Evolutionary conservation across 306 rosid genomes (phyloP).

Genomic region (Hylodesmum podocarpum): DNA sequence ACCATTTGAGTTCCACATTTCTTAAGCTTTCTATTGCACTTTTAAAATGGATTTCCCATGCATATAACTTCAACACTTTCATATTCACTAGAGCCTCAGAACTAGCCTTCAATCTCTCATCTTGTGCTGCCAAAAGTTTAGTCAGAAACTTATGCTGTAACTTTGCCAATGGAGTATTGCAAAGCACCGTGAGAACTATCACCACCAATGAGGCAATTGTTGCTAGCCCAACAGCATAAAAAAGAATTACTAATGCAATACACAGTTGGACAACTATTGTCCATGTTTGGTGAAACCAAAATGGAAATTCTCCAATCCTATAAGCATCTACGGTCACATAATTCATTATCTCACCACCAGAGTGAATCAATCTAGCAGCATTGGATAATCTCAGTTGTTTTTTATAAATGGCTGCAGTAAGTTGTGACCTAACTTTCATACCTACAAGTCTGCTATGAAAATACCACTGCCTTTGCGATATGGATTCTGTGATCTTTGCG

Average conservation of each 20-base stretch:
- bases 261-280: slow-evolving; percentile 62
- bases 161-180: slow-evolving; percentile 73
- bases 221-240: slow-evolving; percentile 59
- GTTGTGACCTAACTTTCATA: slow-evolving; percentile 56
- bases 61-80: slow-evolving; percentile 71
- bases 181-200: slow-evolving; percentile 56
- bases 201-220: slow-evolving; percentile 65
- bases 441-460: slow-evolving; percentile 60
- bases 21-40: slow-evolving; percentile 51
- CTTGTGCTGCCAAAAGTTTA: slow-evolving; percentile 62
- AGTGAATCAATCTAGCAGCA: slow-evolving; percentile 53
- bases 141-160: slow-evolving; percentile 62
- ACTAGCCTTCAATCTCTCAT: slow-evolving; percentile 58
- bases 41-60: slow-evolving; percentile 77
- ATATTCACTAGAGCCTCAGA: slow-evolving; percentile 67
- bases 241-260: slow-evolving; percentile 48
- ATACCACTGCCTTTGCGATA: slow-evolving; percentile 81
- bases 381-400: slow-evolving; percentile 63
- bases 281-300: slow-evolving; percentile 78
- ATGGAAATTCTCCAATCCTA: slow-evolving; percentile 78
- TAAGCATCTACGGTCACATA: slow-evolving; percentile 51
- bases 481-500: slow-evolving; percentile 51
- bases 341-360: slow-evolving; percentile 65
- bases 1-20: slow-evolving; percentile 51
- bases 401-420: slow-evolving; percentile 61